A percentile compares a stretch with the other conserved stretches of the same genome.
phyloP scores from a whole-genome alignment of 129 eudicot genomes.

The Daucus carota region DNA sequence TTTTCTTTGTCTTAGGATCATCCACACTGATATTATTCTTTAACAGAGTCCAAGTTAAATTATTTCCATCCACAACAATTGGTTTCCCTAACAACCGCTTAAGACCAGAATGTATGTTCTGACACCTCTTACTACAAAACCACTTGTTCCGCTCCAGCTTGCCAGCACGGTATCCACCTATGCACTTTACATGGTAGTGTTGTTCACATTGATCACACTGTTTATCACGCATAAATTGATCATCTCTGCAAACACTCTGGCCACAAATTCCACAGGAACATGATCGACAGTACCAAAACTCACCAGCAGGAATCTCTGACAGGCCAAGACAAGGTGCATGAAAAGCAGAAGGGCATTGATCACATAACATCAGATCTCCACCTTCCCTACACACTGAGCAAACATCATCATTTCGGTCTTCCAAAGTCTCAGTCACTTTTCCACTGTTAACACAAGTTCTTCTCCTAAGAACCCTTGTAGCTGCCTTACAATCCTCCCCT shows the following conservation, averaged over 20 bases:
- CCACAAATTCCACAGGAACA: conserved; percentile 73
- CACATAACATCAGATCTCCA: conserved; percentile 60
- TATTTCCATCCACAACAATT: conserved; percentile 26
- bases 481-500: no score
- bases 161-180: conserved; percentile 14
- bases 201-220: conserved; percentile 67
- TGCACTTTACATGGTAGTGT: conserved; percentile 41
- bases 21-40: conserved; percentile 23
- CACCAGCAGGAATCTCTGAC: conserved; percentile 23
- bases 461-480: neutral
- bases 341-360: conserved; percentile 68
- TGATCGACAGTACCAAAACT: conserved; percentile 68
- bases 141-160: conserved; percentile 17
- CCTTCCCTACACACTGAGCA: conserved; percentile 61
- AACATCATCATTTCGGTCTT: conserved; percentile 30
- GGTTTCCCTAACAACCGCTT: conserved; percentile 29
- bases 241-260: conserved; percentile 1
- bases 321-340: conserved; percentile 67
- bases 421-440: neutral
- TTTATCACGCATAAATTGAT: conserved; percentile 6
- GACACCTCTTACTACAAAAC: conserved; percentile 54
- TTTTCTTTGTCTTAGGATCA: conserved; percentile 20
- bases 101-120: conserved; percentile 36
- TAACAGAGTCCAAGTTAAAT: conserved; percentile 57
- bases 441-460: neutral